A percentile compares a stretch with the other conserved stretches of the same genome.
Evolutionary conservation across 1,284 basidiomycete species (phyloP).

Genomic region (Polyporus tsugae): DNA sequence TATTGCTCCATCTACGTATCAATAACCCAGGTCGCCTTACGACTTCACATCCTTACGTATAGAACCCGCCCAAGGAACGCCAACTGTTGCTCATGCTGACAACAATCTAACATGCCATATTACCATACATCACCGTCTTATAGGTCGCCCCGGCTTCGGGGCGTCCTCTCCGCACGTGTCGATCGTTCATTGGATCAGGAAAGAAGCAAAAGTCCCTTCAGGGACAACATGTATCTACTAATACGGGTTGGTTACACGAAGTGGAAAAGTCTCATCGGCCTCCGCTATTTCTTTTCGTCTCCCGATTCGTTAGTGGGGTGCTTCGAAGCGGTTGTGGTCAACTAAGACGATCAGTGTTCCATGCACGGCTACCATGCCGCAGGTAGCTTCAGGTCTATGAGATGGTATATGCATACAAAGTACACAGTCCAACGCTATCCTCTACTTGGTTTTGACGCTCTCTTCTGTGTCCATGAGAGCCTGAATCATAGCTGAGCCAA

Average conservation of each 20-base stretch:
- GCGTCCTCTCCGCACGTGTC: conserved; percentile 22
- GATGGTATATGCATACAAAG: not conserved
- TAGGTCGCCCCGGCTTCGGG: not conserved
- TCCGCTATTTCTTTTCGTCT: not conserved
- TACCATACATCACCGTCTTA: conserved; percentile 4
- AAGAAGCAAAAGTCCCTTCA: conserved; percentile 28
- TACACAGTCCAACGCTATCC: not conserved
- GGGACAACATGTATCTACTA: conserved; percentile 31
- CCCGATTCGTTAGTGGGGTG: not conserved
- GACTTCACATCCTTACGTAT: conserved; percentile 1
- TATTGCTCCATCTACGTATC: not conserved
- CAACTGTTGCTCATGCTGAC: not conserved
- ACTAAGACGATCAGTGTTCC: not conserved
- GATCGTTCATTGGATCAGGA: conserved; percentile 23
- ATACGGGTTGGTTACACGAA: conserved; percentile 11
- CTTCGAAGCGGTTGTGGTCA: not conserved
- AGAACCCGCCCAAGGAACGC: not conserved
- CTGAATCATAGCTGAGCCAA: conserved; percentile 93
- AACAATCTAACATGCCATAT: not conserved
- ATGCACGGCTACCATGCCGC: no score
- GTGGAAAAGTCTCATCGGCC: conserved; percentile 12
- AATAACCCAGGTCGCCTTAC: not conserved
- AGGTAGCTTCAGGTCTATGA: no score
- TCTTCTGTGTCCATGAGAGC: conserved; percentile 70
- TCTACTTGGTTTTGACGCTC: not conserved